Percentiles rank a stretch among this genome's conserved stretches.
These are phyloP conservation scores for Magnaporthiopsis incrustans DNA, from an alignment of 2,329 filamentous ascomycete species.

Conservation along the genomic window DNA sequence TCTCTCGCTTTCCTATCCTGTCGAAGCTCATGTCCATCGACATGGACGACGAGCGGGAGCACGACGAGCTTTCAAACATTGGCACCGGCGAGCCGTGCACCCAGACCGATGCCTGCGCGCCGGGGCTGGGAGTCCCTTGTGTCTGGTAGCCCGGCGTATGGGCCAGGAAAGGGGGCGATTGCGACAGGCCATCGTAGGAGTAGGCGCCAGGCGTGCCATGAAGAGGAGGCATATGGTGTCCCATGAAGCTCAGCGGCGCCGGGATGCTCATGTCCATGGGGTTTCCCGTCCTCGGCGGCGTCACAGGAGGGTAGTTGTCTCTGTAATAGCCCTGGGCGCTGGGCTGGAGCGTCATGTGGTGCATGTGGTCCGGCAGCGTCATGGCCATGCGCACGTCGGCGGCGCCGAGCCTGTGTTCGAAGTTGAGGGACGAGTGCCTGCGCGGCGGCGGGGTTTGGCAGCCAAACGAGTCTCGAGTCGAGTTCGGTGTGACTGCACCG, in stretches of 20 bases:
- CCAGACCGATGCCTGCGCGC: neutral
- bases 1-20: neutral
- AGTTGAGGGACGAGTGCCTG: neutral
- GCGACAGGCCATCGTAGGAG: neutral
- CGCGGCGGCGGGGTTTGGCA: neutral
- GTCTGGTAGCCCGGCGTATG: neutral
- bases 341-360: conserved; percentile 14
- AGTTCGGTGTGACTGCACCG: neutral
- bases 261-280: neutral
- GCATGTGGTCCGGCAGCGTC: neutral
- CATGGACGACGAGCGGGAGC: neutral
- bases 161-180: neutral
- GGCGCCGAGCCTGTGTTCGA: neutral
- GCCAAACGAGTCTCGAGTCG: neutral
- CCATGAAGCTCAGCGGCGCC: neutral
- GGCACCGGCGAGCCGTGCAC: neutral
- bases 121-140: neutral
- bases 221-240: neutral
- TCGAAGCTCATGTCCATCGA: neutral
- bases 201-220: neutral
- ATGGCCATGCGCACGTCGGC: neutral
- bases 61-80: neutral
- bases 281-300: neutral
- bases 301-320: neutral
- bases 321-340: neutral